Evolutionary conservation across 116 monocot genomes (phyloP).

Genomic region (Dioscorea cayenensis): DNA sequence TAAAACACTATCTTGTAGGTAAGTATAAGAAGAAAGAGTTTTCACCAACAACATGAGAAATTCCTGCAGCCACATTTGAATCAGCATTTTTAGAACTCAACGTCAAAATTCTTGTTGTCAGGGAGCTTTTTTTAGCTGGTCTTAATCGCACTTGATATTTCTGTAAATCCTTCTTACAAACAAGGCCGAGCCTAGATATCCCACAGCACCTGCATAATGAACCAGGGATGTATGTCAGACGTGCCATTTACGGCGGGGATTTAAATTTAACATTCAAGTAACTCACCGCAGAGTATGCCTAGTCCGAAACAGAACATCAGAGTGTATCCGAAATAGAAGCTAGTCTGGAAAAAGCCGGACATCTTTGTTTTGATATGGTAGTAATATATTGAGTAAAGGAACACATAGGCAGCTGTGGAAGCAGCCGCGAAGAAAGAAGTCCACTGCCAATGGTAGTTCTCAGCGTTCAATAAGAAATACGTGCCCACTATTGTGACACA

Average conservation of each 20-base stretch:
- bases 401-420: slow-evolving; percentile 15
- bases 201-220: slow-evolving; percentile 73
- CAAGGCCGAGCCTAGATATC: slow-evolving; percentile 87
- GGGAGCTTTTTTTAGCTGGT: background rate
- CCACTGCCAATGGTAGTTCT: slow-evolving; percentile 18
- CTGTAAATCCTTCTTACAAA: slow-evolving; percentile 98
- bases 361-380: slow-evolving; percentile 77
- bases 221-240: background rate
- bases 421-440: slow-evolving; percentile 12
- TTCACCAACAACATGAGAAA: too few relatives aligned
- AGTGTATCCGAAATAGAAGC: slow-evolving; percentile 82
- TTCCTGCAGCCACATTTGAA: background rate
- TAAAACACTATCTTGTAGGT: too few relatives aligned
- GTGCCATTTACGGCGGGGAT: background rate
- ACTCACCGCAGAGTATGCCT: slow-evolving; percentile 73
- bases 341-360: slow-evolving; percentile 79
- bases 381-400: slow-evolving; percentile 12
- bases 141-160: slow-evolving; percentile 96
- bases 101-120: background rate
- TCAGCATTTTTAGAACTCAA: background rate
- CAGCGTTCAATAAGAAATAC: slow-evolving; percentile 29
- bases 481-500: slow-evolving; percentile 74
- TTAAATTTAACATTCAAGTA: background rate
- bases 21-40: too few relatives aligned
- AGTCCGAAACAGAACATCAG: slow-evolving; percentile 70